These are phyloP conservation scores for Xylaria venustula DNA, from an alignment of 495 filamentous ascomycete genomes.

Conservation along the genomic window DNA sequence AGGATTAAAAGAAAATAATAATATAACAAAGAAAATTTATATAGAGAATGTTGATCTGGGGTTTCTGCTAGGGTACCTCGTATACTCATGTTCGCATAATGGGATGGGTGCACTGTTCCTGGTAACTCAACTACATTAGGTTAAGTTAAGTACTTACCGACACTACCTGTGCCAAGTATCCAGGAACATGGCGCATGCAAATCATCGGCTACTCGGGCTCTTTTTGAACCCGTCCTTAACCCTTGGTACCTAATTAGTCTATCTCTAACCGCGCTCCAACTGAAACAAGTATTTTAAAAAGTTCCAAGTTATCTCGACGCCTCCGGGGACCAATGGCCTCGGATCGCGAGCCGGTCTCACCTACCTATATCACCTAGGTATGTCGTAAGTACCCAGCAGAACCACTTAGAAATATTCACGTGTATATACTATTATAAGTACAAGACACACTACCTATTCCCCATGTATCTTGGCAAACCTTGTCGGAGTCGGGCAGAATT, in stretches of 20 bases:
- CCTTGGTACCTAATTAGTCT: not conserved
- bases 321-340: not conserved
- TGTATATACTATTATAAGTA: too few relatives aligned
- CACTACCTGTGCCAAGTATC: too few relatives aligned
- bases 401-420: not conserved
- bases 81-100: too few relatives aligned
- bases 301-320: not conserved
- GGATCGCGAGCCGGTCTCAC: not conserved
- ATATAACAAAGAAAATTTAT: not conserved
- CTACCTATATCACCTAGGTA: not conserved
- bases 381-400: not conserved
- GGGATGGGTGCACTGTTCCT: too few relatives aligned
- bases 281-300: not conserved
- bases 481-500: too few relatives aligned
- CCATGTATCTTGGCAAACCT: too few relatives aligned
- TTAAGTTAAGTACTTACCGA: too few relatives aligned
- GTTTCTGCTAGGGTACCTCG: not conserved
- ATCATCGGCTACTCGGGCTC: too few relatives aligned
- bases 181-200: not conserved
- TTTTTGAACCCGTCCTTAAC: too few relatives aligned
- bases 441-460: too few relatives aligned
- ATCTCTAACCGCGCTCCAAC: not conserved
- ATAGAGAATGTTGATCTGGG: not conserved
- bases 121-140: too few relatives aligned
- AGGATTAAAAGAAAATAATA: not conserved